Percentiles rank a stretch among this genome's conserved stretches.
phyloP scores from a whole-genome alignment of 2,329 filamentous ascomycete genomes.

The Fusarium torreyae region DNA sequence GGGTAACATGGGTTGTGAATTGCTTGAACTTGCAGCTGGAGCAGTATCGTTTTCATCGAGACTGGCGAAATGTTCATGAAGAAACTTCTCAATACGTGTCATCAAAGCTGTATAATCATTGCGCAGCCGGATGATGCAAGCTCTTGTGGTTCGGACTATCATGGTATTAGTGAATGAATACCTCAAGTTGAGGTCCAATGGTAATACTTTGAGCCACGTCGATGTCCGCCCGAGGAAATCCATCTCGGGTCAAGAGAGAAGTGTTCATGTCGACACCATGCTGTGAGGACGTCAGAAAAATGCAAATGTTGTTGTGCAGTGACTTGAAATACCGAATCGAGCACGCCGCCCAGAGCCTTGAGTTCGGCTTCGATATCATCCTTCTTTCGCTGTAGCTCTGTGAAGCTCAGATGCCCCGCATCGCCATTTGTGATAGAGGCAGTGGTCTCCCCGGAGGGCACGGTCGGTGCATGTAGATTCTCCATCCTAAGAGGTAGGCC shows the following conservation, averaged over 20 bases:
- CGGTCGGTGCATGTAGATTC: conserved; percentile 71
- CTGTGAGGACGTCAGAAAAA: conserved; percentile 62
- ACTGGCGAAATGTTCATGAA: conserved; percentile 93
- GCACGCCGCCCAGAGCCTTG: conserved; percentile 84
- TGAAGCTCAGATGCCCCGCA: conserved; percentile 76
- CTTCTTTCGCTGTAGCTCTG: conserved; percentile 87
- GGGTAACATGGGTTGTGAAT: conserved; percentile 51
- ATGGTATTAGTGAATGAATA: conserved; percentile 32
- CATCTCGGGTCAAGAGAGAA: conserved; percentile 86
- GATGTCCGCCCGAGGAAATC: conserved; percentile 92
- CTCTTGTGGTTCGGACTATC: conserved; percentile 90
- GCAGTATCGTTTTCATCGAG: conserved; percentile 66
- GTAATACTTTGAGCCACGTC: conserved; percentile 90
- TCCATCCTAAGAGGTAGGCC: conserved; percentile 60
- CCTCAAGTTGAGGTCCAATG: conserved; percentile 39
- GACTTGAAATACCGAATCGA: conserved; percentile 80
- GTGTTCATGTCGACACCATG: conserved; percentile 96
- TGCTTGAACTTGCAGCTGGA: conserved; percentile 37
- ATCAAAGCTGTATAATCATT: conserved; percentile 97
- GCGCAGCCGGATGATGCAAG: conserved; percentile 88
- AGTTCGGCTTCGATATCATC: conserved; percentile 89
- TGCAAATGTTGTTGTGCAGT: background rate
- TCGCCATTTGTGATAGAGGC: conserved; percentile 72
- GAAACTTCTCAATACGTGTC: conserved; percentile 82
- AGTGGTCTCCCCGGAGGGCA: conserved; percentile 82